These are phyloP conservation scores for Didymella pinodella DNA, from an alignment of 2,329 filamentous ascomycete genomes.

Conservation along the genomic window DNA sequence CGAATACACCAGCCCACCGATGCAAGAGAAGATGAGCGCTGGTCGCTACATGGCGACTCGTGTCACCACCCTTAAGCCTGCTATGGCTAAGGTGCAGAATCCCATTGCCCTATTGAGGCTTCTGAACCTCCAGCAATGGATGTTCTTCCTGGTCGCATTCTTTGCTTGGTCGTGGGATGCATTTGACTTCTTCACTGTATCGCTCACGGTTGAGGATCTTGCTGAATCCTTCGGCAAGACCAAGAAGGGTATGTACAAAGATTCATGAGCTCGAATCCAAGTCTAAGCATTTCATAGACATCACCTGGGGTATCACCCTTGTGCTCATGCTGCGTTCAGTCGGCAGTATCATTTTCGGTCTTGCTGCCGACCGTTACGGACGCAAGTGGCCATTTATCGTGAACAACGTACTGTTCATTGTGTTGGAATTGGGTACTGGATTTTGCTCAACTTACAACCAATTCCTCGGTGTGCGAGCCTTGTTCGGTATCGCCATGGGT, in stretches of 20 bases:
- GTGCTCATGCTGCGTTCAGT: conserved; percentile 67
- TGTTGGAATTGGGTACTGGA: conserved; percentile 67
- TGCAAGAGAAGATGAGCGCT: conserved; percentile 33
- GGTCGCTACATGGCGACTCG: conserved; percentile 63
- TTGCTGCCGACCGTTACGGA: conserved; percentile 62
- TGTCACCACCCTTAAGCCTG: conserved; percentile 63
- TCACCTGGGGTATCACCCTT: conserved; percentile 64
- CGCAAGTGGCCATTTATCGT: conserved; percentile 66
- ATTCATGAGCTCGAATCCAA: accelerated
- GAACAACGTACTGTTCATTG: conserved; percentile 68
- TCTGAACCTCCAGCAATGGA: conserved; percentile 64
- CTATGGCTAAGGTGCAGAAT: conserved; percentile 63
- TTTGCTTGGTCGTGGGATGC: conserved; percentile 59
- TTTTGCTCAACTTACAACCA: conserved; percentile 66
- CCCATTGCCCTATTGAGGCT: conserved; percentile 61
- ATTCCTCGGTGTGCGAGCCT: conserved; percentile 66
- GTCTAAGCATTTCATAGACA: conserved; percentile 48
- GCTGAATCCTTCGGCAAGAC: conserved; percentile 62
- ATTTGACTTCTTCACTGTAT: conserved; percentile 70
- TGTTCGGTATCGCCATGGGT: conserved; percentile 72
- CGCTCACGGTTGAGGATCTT: conserved; percentile 62
- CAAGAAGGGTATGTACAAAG: conserved; percentile 47
- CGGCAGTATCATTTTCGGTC: conserved; percentile 65
- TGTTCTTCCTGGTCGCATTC: conserved; percentile 62
- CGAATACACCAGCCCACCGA: conserved; percentile 22